These are phyloP conservation scores for Asterophora lycoperdoides DNA, from an alignment of 768 basidiomycete genomes.

Conservation along the genomic window DNA sequence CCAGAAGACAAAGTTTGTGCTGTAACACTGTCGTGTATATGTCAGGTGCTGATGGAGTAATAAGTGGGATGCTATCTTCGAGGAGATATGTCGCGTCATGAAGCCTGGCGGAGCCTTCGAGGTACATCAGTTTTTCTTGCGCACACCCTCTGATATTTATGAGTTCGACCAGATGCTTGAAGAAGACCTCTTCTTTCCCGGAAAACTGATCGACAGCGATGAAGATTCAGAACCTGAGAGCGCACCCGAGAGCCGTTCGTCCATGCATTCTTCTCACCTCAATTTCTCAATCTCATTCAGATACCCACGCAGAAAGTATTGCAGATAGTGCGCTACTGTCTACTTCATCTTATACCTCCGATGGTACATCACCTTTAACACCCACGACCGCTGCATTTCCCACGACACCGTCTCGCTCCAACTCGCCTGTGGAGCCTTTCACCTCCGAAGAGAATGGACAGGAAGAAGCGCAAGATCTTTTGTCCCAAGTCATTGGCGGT, in stretches of 20 bases:
- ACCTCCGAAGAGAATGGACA: slow-evolving; percentile 17
- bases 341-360: slow-evolving; percentile 7
- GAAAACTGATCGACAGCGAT: slow-evolving; percentile 37
- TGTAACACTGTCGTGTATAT: background rate
- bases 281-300: slow-evolving; percentile 6
- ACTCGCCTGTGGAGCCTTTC: slow-evolving; percentile 19
- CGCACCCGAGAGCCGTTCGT: slow-evolving; percentile 21
- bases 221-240: slow-evolving; percentile 24
- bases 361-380: slow-evolving; percentile 10
- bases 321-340: slow-evolving; percentile 3
- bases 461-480: slow-evolving; percentile 15
- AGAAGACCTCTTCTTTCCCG: slow-evolving; percentile 73
- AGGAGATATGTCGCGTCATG: slow-evolving; percentile 69
- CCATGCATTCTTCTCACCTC: slow-evolving; percentile 12
- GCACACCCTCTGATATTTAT: background rate
- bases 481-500: slow-evolving; percentile 13
- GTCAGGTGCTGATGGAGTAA: background rate
- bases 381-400: slow-evolving; percentile 17
- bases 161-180: slow-evolving; percentile 51
- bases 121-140: slow-evolving; percentile 29
- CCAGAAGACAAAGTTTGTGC: slow-evolving; percentile 64
- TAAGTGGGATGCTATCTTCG: slow-evolving; percentile 66
- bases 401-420: slow-evolving; percentile 21
- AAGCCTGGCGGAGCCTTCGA: slow-evolving; percentile 72
- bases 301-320: slow-evolving; percentile 8